These are phyloP conservation scores for Wickerhamiella cacticola DNA, from an alignment of 805 yeast genomes.

Conservation along the genomic window DNA sequence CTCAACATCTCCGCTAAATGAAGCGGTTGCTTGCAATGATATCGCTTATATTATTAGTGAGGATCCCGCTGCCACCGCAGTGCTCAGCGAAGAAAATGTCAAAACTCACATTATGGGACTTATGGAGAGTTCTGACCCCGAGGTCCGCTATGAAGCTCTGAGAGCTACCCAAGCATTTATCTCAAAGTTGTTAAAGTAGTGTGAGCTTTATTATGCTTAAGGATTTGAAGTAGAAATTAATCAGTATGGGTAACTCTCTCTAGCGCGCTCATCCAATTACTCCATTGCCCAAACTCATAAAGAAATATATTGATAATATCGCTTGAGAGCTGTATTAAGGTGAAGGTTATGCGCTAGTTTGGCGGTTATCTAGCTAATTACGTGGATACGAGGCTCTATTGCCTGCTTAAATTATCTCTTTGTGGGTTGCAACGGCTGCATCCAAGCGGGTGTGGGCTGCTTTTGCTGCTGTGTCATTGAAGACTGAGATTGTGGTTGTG, in stretches of 20 bases:
- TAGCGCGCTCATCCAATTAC: too few relatives aligned
- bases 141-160: conserved; percentile 87
- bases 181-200: conserved; percentile 48
- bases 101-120: conserved; percentile 76
- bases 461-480: background rate
- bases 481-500: background rate
- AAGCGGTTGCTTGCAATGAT: conserved; percentile 59
- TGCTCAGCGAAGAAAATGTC: conserved; percentile 44
- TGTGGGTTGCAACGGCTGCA: conserved; percentile 4
- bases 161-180: conserved; percentile 91
- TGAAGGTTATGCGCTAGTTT: too few relatives aligned
- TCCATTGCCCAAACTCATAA: too few relatives aligned
- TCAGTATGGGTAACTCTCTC: too few relatives aligned
- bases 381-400: too few relatives aligned
- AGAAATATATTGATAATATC: too few relatives aligned
- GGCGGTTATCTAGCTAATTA: too few relatives aligned
- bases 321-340: too few relatives aligned
- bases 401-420: background rate
- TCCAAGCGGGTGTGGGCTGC: background rate
- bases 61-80: conserved; percentile 47
- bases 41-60: conserved; percentile 48
- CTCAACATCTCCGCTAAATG: conserved; percentile 25
- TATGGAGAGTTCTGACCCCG: conserved; percentile 67
- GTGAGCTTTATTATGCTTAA: too few relatives aligned
- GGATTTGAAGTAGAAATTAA: too few relatives aligned